Conservation (phyloP, 2,329 filamentous ascomycete genomes). For the Aspergillus amoenus region DNA sequence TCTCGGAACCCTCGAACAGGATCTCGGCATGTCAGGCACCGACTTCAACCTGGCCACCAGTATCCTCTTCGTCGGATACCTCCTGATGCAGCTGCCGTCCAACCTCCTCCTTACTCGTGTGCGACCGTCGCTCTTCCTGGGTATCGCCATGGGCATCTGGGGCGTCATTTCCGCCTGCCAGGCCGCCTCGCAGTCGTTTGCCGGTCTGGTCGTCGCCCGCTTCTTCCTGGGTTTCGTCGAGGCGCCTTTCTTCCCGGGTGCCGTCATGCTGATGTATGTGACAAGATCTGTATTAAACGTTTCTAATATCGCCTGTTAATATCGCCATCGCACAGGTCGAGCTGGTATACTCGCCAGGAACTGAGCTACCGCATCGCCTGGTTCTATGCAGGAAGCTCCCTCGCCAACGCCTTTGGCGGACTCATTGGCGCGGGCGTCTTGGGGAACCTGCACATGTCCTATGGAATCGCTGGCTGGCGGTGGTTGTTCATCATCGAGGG, state of each 20-base stretch:
- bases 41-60: conserved; percentile 58
- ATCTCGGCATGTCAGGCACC: conserved; percentile 55
- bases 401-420: conserved; percentile 55
- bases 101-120: conserved; percentile 58
- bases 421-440: conserved; percentile 53
- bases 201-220: conserved; percentile 41
- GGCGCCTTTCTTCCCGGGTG: conserved; percentile 59
- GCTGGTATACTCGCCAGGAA: conserved; percentile 66
- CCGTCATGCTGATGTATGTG: conserved; percentile 55
- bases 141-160: conserved; percentile 39
- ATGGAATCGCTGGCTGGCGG: conserved; percentile 32
- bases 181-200: conserved; percentile 40
- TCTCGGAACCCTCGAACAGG: conserved; percentile 53
- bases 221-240: conserved; percentile 43
- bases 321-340: conserved; percentile 40
- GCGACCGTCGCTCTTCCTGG: conserved; percentile 55
- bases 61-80: conserved; percentile 59
- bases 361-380: conserved; percentile 48
- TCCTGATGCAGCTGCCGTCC: conserved; percentile 62
- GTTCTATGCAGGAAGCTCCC: conserved; percentile 48
- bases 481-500: conserved; percentile 43
- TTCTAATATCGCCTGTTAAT: background rate
- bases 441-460: conserved; percentile 31
- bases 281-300: too few species aligned
- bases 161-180: conserved; percentile 35